A percentile compares a stretch with the other conserved stretches of the same genome.
Conservation (phyloP, 1,284 basidiomycete genomes). For the Takashimella tepidaria region DNA sequence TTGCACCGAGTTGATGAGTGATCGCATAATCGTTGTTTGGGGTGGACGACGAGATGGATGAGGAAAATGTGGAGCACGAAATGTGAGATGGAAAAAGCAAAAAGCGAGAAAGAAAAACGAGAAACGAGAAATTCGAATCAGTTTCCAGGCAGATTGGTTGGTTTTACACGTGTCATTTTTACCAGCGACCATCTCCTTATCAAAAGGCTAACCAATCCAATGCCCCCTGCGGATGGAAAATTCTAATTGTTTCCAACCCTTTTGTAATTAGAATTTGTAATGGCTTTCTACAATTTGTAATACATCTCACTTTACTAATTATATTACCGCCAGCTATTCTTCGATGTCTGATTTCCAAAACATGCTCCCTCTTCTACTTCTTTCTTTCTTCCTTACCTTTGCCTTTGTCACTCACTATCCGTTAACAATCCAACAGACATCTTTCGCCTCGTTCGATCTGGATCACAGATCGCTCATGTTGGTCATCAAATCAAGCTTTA, state of each 20-base stretch:
- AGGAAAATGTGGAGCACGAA: no score
- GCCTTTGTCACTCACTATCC: neutral
- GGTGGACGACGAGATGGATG: neutral
- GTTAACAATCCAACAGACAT: neutral
- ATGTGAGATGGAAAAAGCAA: neutral
- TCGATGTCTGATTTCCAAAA: neutral
- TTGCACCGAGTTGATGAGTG: neutral
- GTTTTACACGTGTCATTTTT: neutral
- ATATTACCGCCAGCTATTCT: neutral
- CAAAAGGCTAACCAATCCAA: no score
- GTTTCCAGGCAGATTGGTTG: no score
- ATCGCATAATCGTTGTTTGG: neutral
- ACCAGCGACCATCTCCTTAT: no score
- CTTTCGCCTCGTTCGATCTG: slow-evolving; percentile 1
- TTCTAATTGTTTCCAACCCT: no score
- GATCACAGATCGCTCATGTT: neutral
- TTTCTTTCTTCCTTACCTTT: neutral
- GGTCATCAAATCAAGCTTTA: no score
- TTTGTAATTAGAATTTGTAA: no score
- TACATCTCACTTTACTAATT: neutral
- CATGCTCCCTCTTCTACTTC: neutral
- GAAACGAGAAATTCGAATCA: no score
- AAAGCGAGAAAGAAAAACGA: neutral
- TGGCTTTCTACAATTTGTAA: no score
- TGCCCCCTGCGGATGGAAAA: no score